phyloP scores from a whole-genome alignment of 2,329 filamentous ascomycete genomes.

The Botrytis cinerea region DNA sequence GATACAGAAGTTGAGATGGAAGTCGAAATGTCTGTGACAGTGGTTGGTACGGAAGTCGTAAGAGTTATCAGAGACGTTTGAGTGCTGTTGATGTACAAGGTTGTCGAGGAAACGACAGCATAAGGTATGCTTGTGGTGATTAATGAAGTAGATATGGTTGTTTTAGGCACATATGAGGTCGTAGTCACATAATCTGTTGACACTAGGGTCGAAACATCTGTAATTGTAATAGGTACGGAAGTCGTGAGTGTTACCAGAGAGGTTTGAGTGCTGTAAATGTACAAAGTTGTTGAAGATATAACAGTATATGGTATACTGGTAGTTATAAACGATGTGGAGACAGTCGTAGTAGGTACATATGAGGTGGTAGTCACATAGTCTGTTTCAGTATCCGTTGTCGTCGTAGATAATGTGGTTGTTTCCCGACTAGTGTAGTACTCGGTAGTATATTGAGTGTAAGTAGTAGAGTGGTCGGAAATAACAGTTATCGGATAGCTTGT shows the following conservation, averaged over 20 bases:
- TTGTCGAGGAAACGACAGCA: constrained; percentile 19
- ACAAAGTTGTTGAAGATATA: constrained; percentile 13
- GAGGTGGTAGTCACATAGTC: not conserved
- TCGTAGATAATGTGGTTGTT: constrained; percentile 7
- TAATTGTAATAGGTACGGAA: constrained; percentile 2
- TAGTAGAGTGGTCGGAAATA: constrained; percentile 11
- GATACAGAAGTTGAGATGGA: constrained; percentile 18
- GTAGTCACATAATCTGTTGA: constrained; percentile 7
- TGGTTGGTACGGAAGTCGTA: constrained; percentile 14
- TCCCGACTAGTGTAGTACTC: constrained; percentile 6
- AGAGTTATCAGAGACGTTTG: not conserved
- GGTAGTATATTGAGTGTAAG: constrained; percentile 15
- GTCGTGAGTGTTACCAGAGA: not conserved
- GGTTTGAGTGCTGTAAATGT: constrained; percentile 13
- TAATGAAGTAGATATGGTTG: not conserved
- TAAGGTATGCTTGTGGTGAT: constrained; percentile 9
- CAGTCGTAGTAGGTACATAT: constrained; percentile 8
- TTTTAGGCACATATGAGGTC: constrained; percentile 1
- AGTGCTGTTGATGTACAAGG: constrained; percentile 12
- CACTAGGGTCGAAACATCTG: constrained; percentile 12
- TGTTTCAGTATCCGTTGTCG: not conserved
- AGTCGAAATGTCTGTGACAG: constrained; percentile 7
- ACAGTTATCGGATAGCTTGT: constrained; percentile 13
- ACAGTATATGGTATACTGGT: constrained; percentile 18
- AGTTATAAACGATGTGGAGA: not conserved